Percentiles rank a stretch among this genome's conserved stretches.
phyloP scores from a whole-genome alignment of 2,329 filamentous ascomycete genomes.

The Ophiostoma montium region DNA sequence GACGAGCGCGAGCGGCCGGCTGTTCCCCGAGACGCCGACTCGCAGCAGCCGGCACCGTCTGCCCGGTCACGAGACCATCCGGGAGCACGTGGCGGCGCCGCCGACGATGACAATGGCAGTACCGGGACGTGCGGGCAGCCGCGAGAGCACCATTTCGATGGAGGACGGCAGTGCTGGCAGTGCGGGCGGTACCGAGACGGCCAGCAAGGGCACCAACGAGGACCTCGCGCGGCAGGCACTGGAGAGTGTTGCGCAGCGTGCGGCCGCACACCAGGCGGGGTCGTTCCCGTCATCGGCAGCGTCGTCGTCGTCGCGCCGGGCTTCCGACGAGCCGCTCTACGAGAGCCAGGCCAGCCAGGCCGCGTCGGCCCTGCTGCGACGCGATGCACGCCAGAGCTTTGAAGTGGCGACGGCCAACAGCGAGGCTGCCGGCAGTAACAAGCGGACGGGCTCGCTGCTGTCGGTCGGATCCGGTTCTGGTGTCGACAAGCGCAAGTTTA shows the following conservation, averaged over 20 bases:
- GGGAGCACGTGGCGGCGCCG: neutral
- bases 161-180: slow-evolving; percentile 19
- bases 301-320: neutral
- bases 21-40: slow-evolving; percentile 30
- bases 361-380: slow-evolving; percentile 60
- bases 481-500: slow-evolving; percentile 36
- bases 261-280: slow-evolving; percentile 8
- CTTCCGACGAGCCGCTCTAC: slow-evolving; percentile 35
- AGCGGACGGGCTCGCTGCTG: slow-evolving; percentile 22
- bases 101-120: slow-evolving; percentile 11
- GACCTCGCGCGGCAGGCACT: slow-evolving; percentile 41
- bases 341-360: slow-evolving; percentile 68
- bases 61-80: slow-evolving; percentile 1
- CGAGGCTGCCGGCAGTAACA: slow-evolving; percentile 22
- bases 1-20: slow-evolving; percentile 18
- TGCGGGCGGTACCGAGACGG: neutral
- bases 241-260: slow-evolving; percentile 31
- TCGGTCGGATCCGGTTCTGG: slow-evolving; percentile 1
- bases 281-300: slow-evolving; percentile 13
- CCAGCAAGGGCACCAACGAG: slow-evolving; percentile 24
- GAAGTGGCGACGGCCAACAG: slow-evolving; percentile 25
- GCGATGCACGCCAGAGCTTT: slow-evolving; percentile 38
- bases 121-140: slow-evolving; percentile 47
- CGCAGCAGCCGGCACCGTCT: slow-evolving; percentile 12
- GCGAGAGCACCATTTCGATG: slow-evolving; percentile 75